phyloP scores from a whole-genome alignment of 805 yeast species.

The Myxozyma mucilagina region DNA sequence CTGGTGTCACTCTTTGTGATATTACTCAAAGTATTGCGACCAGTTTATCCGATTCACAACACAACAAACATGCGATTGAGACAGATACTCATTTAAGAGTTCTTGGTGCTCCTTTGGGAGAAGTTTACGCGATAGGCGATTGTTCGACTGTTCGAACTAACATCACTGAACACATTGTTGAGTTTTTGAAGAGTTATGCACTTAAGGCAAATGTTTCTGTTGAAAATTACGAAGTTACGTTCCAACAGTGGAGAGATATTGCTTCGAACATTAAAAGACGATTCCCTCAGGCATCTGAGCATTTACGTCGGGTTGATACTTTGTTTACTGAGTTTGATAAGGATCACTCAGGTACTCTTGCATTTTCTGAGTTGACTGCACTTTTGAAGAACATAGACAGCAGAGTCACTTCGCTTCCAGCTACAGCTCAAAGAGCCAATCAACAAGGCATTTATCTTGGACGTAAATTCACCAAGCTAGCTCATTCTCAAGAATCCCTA shows the following conservation, averaged over 20 bases:
- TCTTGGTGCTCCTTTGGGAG: conserved; percentile 65
- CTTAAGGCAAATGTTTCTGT: conserved; percentile 19
- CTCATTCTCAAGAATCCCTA: conserved; percentile 48
- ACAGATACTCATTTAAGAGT: conserved; percentile 73
- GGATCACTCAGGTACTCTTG: conserved; percentile 43
- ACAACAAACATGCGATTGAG: conserved; percentile 69
- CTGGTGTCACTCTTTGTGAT: conserved; percentile 70
- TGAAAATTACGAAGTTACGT: conserved; percentile 32
- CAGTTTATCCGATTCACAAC: conserved; percentile 50
- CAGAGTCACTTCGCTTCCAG: conserved; percentile 66
- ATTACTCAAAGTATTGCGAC: conserved; percentile 57
- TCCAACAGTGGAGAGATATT: conserved; percentile 52
- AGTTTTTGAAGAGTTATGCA: conserved; percentile 44
- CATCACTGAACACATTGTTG: conserved; percentile 56
- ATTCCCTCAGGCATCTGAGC: conserved; percentile 61
- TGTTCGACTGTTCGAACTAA: conserved; percentile 67
- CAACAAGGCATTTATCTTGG: conserved; percentile 72
- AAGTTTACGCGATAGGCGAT: conserved; percentile 72
- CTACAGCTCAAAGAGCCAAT: conserved; percentile 72
- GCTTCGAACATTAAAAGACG: conserved; percentile 51
- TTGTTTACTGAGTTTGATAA: conserved; percentile 55
- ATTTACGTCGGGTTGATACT: conserved; percentile 52
- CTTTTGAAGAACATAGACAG: conserved; percentile 58
- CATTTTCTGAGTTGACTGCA: conserved; percentile 52
- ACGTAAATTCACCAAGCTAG: conserved; percentile 56